Evolutionary conservation across 106 monocot genomes (phyloP), one percentile per base, ranked within the genome.

Genomic region (Platanthera guangdongensis): DNA sequence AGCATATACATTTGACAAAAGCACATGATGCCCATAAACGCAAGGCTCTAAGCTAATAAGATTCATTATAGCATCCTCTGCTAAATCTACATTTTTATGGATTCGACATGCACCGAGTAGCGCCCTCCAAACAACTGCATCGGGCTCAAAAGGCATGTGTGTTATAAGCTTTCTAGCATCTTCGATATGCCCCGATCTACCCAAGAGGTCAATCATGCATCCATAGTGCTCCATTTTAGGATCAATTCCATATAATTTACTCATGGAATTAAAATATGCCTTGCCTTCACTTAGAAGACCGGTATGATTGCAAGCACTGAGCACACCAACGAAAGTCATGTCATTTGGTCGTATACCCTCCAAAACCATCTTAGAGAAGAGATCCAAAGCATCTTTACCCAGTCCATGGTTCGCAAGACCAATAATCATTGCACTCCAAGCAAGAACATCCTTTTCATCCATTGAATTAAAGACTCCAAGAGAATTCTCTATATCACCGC

Each of bases 151-250:
- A 19, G 85, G 88, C 88, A 88, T 88, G 51, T 57, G 14, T 15
- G 57, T 47, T 5, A 85, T 75, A 12, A 82, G 45, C 13, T 59
- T 21, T 30, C 80, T 75, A 10, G 85, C 88, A 71, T 88, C 82
- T n/a, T 82, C 52, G 8, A 85, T 50, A 9, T 39, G 70, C 48
- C 88, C 82, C 0, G 82, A 84, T 73, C 78, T 77, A 28, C 84
- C 90, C 30, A 87, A 60, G 19, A 90, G 57, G 73, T 90, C 86
- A 62, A 90, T 84, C 78, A 90, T 76, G 67, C 90, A 90, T 65
- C 86, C 90, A 45, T 86, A 90, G 50, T 90, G 90, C 73, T 90
- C 90, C 22, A 86, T 21, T 54, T 68, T 82, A 11, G 90, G 90
- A 0, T 22, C 22, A 72, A 86, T 68, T 12, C 60, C 73, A 75